A percentile compares a stretch with the other conserved stretches of the same genome.
Evolutionary conservation across 306 rosid species (phyloP).

Genomic region (Quercus glauca): DNA sequence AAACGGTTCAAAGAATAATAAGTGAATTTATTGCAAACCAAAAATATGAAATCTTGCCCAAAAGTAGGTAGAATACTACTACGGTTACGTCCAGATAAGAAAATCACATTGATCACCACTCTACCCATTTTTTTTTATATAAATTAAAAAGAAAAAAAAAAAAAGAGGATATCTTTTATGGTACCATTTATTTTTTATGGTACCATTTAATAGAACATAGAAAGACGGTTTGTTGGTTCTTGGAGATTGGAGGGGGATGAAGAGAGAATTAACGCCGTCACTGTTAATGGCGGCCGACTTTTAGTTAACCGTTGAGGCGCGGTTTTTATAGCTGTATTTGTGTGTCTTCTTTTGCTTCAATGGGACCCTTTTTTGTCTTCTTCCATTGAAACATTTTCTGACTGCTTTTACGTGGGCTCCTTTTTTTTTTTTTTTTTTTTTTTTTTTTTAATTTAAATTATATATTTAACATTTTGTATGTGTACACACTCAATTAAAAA

Average conservation of each 20-base stretch:
- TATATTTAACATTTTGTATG: too few species aligned
- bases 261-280: constrained; percentile 10
- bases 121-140: too few species aligned
- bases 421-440: too few species aligned
- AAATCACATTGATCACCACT: too few species aligned
- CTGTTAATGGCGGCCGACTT: constrained; percentile 34
- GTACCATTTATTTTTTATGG: too few species aligned
- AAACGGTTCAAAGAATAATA: too few species aligned
- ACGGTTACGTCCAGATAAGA: accelerated
- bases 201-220: neutral
- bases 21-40: accelerated
- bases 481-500: too few species aligned
- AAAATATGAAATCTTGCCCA: accelerated
- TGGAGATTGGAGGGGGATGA: neutral
- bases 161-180: neutral
- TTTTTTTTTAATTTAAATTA: too few species aligned
- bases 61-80: too few species aligned
- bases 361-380: constrained; percentile 13
- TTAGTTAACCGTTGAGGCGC: neutral
- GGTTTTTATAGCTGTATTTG: neutral
- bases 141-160: too few species aligned
- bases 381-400: constrained; percentile 14
- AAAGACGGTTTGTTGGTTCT: neutral
- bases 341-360: constrained; percentile 6
- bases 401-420: neutral